Conservation (phyloP, 2,329 filamentous ascomycete genomes). For the Epichloe uncinata region DNA sequence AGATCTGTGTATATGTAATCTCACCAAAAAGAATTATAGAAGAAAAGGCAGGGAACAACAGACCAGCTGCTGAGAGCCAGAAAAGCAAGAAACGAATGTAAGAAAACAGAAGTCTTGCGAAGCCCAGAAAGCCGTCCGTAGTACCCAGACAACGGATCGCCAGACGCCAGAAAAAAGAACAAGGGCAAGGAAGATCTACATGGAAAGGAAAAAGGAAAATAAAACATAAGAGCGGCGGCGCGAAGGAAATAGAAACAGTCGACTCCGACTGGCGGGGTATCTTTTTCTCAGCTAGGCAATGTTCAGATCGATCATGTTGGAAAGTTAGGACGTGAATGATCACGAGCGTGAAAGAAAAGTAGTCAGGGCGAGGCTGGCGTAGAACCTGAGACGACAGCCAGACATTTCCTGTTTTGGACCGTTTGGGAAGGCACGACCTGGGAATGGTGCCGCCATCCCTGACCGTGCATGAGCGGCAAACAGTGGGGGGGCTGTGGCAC, state of each 20-base stretch:
- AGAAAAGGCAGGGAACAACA: not conserved
- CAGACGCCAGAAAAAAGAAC: not conserved
- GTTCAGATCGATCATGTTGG: no score
- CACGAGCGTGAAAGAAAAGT: not conserved
- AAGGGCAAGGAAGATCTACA: not conserved
- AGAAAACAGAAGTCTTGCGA: not conserved
- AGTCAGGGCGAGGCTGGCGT: not conserved
- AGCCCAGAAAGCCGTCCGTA: not conserved
- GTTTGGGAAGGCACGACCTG: not conserved
- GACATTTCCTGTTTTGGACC: constrained; percentile 16
- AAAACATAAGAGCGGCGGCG: not conserved
- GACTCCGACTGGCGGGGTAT: not conserved
- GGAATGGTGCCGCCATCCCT: not conserved
- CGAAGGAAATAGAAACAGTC: not conserved
- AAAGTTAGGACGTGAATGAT: no score
- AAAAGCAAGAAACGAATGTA: not conserved
- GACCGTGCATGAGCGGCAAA: not conserved
- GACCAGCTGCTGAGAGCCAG: constrained; percentile 3
- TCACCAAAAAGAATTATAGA: not conserved
- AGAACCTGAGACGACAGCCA: constrained; percentile 16
- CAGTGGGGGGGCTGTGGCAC: not conserved
- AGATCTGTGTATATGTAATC: no score
- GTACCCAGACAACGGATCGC: not conserved
- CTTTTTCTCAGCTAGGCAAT: not conserved
- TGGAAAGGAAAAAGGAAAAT: not conserved